A percentile compares a stretch with the other conserved stretches of the same genome.
phyloP scores from a whole-genome alignment of 1,139 yeast species.

The Suhomyces panamericanus region DNA sequence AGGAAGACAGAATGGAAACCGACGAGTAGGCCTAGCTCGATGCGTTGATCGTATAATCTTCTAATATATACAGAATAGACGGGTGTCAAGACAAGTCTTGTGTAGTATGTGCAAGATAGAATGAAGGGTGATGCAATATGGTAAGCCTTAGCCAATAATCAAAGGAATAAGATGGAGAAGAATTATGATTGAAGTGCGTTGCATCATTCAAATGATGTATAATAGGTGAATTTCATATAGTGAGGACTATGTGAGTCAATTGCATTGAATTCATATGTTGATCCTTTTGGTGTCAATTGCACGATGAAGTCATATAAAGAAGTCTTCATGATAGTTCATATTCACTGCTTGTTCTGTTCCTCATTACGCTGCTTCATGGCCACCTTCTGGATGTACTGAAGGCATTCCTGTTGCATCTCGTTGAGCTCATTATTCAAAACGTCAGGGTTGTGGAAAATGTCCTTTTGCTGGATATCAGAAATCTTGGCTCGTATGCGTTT shows the following conservation, averaged over 20 bases:
- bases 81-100: background rate
- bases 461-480: constrained; percentile 42
- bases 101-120: background rate
- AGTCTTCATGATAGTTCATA: too few relatives aligned
- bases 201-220: too few relatives aligned
- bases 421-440: constrained; percentile 46
- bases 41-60: constrained; percentile 7
- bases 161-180: too few relatives aligned
- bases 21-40: constrained; percentile 35
- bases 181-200: too few relatives aligned
- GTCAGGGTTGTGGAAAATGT: constrained; percentile 36
- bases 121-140: too few relatives aligned
- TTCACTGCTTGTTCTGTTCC: background rate
- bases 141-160: too few relatives aligned
- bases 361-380: constrained; percentile 37
- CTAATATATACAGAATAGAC: constrained; percentile 10
- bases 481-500: constrained; percentile 44
- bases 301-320: too few relatives aligned
- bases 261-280: background rate
- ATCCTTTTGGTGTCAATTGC: too few relatives aligned
- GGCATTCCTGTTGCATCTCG: constrained; percentile 50
- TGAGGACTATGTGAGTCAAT: background rate
- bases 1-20: constrained; percentile 56
- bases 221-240: too few relatives aligned
- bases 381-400: constrained; percentile 54